Percentiles rank a stretch among this genome's conserved stretches.
Evolutionary conservation across 73 alveolate species (phyloP).

Genomic region (Diophrys appendiculata): DNA sequence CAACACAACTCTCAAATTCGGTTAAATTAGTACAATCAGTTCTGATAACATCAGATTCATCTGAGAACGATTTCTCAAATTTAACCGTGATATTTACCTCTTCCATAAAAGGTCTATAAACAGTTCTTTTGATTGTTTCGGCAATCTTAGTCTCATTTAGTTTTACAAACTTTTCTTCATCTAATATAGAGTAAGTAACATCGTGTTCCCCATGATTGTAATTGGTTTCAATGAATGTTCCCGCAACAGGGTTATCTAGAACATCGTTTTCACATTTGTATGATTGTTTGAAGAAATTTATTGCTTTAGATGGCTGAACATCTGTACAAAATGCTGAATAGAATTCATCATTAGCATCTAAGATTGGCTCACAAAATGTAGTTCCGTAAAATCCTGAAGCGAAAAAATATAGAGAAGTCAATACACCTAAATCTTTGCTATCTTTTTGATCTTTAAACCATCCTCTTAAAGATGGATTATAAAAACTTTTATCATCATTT

Average conservation of each 20-base stretch:
- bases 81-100: neutral
- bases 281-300: neutral
- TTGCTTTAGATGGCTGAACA: neutral
- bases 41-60: neutral
- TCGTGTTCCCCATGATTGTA: neutral
- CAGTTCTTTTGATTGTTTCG: neutral
- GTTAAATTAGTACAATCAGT: neutral
- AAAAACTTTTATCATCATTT: neutral
- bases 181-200: neutral
- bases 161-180: neutral
- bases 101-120: neutral
- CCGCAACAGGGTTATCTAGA: neutral
- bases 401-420: neutral
- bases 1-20: neutral
- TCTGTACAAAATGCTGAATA: neutral
- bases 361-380: neutral
- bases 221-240: neutral
- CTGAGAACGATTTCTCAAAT: neutral
- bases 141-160: neutral
- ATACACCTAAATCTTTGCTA: neutral
- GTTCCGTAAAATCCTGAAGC: neutral
- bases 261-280: neutral
- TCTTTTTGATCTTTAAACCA: neutral
- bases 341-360: neutral
- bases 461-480: neutral